Evolutionary conservation across 2,329 filamentous ascomycete species (phyloP), one percentile per base, ranked within the genome.

Genomic region (Aureobasidium leucospermi): DNA sequence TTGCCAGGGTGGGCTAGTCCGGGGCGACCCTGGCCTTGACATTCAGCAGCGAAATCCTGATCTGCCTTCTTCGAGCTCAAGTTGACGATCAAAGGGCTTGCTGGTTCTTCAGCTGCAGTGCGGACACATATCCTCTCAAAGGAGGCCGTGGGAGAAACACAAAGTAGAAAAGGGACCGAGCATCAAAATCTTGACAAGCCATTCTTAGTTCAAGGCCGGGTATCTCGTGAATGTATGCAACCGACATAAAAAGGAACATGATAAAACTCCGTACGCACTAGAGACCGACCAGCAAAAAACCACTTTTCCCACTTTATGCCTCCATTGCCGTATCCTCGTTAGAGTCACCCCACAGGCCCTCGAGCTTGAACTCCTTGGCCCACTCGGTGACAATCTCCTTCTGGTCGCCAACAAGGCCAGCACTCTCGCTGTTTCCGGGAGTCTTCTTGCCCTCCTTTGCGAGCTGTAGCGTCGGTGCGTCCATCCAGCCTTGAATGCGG

Each of bases 291-390:
- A 39, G 23, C 23, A 41, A 47, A 23, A 39, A 29, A 36, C 45
- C 55, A 23, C 55, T 48, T 58, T 58, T 47, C 19, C 39, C 38
- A 38, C 34, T 28, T 48, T 46, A 59, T 16, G 58, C 39, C 59
- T 60, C 49, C 51, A 60, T 56, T 19, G 59, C 58, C 29, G 31
- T 60, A 29, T 56, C 59, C 15, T 49, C 49, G 31, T 56, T 38
- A 52, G 31, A 19, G 41, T 72, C 72, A 10, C 89, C 91, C 88
- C 89, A 97, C 13, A 99, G 76, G 1, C 90, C 94, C 63, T 96
- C 94, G 8, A 99, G 55, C 51, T 62, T 63, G 53, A 63, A 62
- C 48, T 63, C 61, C 58, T 62, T 62, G 55, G 59, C 60, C 62
- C 63, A 62, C 19, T 59, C 53, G 19, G 53, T 61, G 38, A 62